Percentiles rank a stretch among this genome's conserved stretches.
These are phyloP conservation scores for Pichia pseudocactophila DNA, from an alignment of 805 yeast species.

Conservation along the genomic window DNA sequence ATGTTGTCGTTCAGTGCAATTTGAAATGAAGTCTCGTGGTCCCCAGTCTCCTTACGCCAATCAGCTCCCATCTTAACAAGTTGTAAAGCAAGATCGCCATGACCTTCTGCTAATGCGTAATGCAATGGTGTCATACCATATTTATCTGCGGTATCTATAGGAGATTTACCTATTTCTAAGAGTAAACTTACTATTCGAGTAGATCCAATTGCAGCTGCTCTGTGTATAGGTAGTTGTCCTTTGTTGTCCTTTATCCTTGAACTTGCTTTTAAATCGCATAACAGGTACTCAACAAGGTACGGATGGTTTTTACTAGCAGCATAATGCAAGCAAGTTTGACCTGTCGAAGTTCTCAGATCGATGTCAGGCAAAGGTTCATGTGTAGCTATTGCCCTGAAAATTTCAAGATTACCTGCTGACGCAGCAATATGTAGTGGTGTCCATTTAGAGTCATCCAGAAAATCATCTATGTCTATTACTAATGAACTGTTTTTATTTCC, in stretches of 20 bases:
- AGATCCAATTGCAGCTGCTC: conserved; percentile 79
- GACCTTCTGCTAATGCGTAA: conserved; percentile 87
- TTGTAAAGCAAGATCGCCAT: conserved; percentile 61
- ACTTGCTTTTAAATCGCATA: conserved; percentile 47
- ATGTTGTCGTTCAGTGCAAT: conserved; percentile 50
- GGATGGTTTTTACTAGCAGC: conserved; percentile 65
- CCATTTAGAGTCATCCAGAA: conserved; percentile 76
- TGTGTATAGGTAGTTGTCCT: conserved; percentile 60
- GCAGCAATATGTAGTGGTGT: conserved; percentile 79
- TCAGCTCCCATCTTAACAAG: conserved; percentile 67
- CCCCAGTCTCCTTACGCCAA: conserved; percentile 33
- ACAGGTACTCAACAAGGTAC: conserved; percentile 43
- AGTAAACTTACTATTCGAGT: conserved; percentile 46
- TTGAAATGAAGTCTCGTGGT: conserved; percentile 46
- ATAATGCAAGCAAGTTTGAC: conserved; percentile 66
- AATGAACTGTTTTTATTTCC: background rate
- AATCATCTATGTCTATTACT: conserved; percentile 54
- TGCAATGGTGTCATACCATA: conserved; percentile 83
- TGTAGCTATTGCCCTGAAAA: conserved; percentile 41
- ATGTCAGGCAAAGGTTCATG: conserved; percentile 51
- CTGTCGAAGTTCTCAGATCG: conserved; percentile 48
- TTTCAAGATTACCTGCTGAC: conserved; percentile 55
- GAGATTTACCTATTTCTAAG: conserved; percentile 44
- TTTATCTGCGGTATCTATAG: conserved; percentile 58
- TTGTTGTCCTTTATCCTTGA: conserved; percentile 58